These are phyloP conservation scores for Homolaphlyctis polyrhiza DNA, from an alignment of 371 early-diverging fungal species.

Conservation along the genomic window DNA sequence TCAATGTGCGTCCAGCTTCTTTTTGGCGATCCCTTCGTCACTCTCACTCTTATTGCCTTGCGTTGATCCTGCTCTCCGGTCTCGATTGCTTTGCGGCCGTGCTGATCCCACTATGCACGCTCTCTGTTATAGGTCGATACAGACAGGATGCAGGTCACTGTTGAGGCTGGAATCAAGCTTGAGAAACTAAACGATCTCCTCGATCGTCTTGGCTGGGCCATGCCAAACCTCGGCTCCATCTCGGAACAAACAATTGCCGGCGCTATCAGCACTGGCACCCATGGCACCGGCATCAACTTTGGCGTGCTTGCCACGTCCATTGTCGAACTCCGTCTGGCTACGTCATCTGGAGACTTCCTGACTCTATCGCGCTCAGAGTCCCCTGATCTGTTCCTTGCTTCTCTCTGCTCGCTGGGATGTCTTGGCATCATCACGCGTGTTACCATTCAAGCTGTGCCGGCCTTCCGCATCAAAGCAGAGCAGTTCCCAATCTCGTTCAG, in stretches of 20 bases:
- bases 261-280: conserved; percentile 72
- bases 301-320: conserved; percentile 66
- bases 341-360: conserved; percentile 47
- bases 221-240: conserved; percentile 76
- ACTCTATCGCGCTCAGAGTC: conserved; percentile 45
- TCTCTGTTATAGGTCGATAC: conserved; percentile 46
- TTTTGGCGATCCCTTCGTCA: no score
- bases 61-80: no score
- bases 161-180: conserved; percentile 70
- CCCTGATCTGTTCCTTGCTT: conserved; percentile 60
- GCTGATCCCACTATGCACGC: conserved; percentile 1
- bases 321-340: conserved; percentile 35
- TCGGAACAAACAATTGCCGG: conserved; percentile 78
- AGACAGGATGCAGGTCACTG: conserved; percentile 46
- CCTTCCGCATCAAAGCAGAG: conserved; percentile 61
- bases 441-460: conserved; percentile 65
- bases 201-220: conserved; percentile 55
- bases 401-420: conserved; percentile 69
- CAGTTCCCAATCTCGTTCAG: conserved; percentile 62
- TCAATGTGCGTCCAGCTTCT: conserved; percentile 38
- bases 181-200: conserved; percentile 57
- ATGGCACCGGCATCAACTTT: conserved; percentile 72
- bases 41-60: no score
- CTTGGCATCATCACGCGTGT: conserved; percentile 71
- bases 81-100: no score